Percentiles rank a stretch among this genome's conserved stretches.
phyloP scores from a whole-genome alignment of 2,329 filamentous ascomycete genomes.

The Bipolaris oryzae region DNA sequence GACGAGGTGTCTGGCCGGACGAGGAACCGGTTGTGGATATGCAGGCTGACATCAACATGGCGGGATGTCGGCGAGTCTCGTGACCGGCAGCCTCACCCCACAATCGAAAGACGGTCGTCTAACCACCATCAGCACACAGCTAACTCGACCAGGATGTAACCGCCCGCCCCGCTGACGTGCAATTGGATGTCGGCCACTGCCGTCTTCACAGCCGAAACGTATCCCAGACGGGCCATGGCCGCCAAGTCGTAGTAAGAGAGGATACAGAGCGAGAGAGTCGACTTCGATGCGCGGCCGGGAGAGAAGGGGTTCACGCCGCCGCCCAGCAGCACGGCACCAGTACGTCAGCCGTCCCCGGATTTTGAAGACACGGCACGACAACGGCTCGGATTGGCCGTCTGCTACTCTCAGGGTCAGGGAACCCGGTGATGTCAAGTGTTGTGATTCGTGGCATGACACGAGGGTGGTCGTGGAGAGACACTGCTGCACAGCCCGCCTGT shows the following conservation, averaged over 20 bases:
- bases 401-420: conserved; percentile 10
- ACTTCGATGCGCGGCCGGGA: conserved; percentile 46
- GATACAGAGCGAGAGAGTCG: too few relatives aligned
- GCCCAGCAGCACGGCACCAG: conserved; percentile 16
- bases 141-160: conserved; percentile 26
- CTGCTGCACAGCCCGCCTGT: conserved; percentile 34
- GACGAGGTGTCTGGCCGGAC: conserved; percentile 7
- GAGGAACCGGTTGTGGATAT: conserved; percentile 8
- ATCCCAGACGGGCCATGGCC: conserved; percentile 14
- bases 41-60: conserved; percentile 16
- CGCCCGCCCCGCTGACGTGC: conserved; percentile 12
- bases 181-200: conserved; percentile 25
- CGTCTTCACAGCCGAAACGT: conserved; percentile 23
- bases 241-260: conserved; percentile 10
- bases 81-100: conserved; percentile 24
- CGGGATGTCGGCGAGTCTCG: conserved; percentile 17
- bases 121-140: conserved; percentile 18
- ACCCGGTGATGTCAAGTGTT: conserved; percentile 24
- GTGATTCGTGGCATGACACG: conserved; percentile 44
- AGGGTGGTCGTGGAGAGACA: conserved; percentile 34
- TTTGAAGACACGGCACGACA: conserved; percentile 30
- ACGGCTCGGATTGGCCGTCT: conserved; percentile 33
- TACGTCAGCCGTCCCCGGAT: conserved; percentile 29
- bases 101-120: conserved; percentile 24
- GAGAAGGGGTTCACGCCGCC: conserved; percentile 22